Base-by-base conservation (phyloP, 2,329 filamentous ascomycete species). In the Penicillium sp. region DNA sequence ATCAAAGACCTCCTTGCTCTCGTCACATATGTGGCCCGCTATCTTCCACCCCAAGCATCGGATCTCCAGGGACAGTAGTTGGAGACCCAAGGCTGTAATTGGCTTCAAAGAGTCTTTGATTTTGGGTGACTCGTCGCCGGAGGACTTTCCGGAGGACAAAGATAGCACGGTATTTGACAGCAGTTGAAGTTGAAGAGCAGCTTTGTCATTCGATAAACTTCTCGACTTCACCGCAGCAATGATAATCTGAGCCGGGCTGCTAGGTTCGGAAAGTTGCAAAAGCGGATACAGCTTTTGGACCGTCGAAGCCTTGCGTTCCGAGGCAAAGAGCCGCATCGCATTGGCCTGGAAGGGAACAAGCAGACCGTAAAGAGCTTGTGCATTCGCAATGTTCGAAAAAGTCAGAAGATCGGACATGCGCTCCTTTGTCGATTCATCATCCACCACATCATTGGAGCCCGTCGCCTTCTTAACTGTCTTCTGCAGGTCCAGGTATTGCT, bases 111-210 rank as follows among this genome's bases (percentile, higher is more conserved):
- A 55, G 22, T 68, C 60, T 49, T 65, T 65, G 7, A 51, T 55
- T 25, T 55, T 51, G 18, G 59, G 56, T 1, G 65, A 52, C 12
- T 44, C 56, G 8, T 57, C 56, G 8, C 52, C 53, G 0, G 58
- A 58, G 31, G 61, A 55, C 7, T 61, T 46, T 5, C 53, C 54
- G 3, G 69, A 67, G 42, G 62, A 68, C 14, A 77, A 60, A 8
- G 75, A 73, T 14, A 73, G 45, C 6, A 79, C 56, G 3, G 66
- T 71, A 53, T 75, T 76, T 1, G 78, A 75, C 6, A 79, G 65
- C 2, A 75, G 61, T 53, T 78, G 74, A n/a, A 80, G 64, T 55
- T 80, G 76, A 20, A 73, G 60, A 12, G 74, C 74, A 25, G 74
- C 73, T 54, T 77, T 76, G 35, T 77, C 75, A 25, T 65, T 66